Evolutionary conservation across 495 filamentous ascomycete species (phyloP).

Genomic region (Neurospora hispaniola): DNA sequence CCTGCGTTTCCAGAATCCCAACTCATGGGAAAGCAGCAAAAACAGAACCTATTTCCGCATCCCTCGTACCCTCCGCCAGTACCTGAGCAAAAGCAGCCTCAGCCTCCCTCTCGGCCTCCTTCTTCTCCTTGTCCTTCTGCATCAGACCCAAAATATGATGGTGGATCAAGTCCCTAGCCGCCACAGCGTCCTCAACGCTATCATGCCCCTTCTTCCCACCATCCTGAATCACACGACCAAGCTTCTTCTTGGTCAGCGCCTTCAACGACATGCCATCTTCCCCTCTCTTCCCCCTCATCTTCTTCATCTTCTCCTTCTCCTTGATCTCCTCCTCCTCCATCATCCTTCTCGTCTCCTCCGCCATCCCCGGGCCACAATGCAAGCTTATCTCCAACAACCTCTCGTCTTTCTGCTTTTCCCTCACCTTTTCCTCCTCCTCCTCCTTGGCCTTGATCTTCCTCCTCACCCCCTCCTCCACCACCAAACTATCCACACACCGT

Average conservation of each 20-base stretch:
- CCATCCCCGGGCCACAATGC: no score
- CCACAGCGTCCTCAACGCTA: slow-evolving; percentile 33
- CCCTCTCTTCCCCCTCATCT: slow-evolving; percentile 2
- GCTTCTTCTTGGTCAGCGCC: slow-evolving; percentile 13
- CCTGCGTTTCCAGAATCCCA: not conserved
- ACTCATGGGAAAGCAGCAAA: not conserved
- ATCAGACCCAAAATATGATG: not conserved
- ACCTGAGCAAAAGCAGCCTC: not conserved
- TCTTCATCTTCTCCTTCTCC: not conserved
- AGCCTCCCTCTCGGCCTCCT: not conserved
- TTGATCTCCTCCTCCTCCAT: not conserved
- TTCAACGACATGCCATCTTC: slow-evolving; percentile 19
- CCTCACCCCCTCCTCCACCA: not conserved
- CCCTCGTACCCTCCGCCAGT: not conserved
- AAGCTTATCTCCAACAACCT: not conserved
- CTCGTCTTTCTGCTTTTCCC: not conserved
- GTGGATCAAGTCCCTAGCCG: slow-evolving; percentile 27
- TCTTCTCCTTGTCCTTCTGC: not conserved
- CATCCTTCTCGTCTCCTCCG: not conserved
- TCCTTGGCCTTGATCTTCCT: not conserved
- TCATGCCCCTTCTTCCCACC: slow-evolving; percentile 17
- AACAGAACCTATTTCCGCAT: not conserved
- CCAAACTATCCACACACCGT: not conserved
- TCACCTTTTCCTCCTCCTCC: not conserved
- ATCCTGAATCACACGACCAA: slow-evolving; percentile 25